Conservation (phyloP, 495 filamentous ascomycete species). For the Hyaloscypha bicolor region DNA sequence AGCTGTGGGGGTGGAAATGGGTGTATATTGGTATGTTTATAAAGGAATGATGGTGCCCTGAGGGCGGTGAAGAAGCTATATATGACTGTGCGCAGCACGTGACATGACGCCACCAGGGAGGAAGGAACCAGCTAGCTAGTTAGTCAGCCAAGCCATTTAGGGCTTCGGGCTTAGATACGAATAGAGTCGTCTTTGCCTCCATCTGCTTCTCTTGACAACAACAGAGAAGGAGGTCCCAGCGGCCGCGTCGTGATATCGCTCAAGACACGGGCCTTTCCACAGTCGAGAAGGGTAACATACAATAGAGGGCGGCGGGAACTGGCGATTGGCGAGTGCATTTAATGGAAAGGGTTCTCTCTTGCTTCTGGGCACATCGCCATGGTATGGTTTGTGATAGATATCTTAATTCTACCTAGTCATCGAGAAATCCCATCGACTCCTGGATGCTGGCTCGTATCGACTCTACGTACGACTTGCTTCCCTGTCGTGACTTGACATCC, state of each 20-base stretch:
- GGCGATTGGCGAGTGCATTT: not conserved
- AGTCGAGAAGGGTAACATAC: not conserved
- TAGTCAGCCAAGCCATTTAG: too few relatives aligned
- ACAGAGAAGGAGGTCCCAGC: not conserved
- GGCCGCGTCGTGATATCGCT: constrained; percentile 1
- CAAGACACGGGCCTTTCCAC: not conserved
- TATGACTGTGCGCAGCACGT: too few relatives aligned
- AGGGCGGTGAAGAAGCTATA: too few relatives aligned
- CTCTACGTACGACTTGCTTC: constrained; percentile 1
- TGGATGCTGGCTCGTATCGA: constrained; percentile 2
- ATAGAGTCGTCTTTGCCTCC: too few relatives aligned
- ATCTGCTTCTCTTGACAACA: too few relatives aligned
- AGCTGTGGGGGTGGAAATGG: too few relatives aligned
- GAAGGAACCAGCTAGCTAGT: too few relatives aligned
- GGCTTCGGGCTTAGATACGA: too few relatives aligned
- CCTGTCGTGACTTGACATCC: constrained; percentile 2
- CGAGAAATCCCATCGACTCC: not conserved
- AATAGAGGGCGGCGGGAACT: constrained; percentile 1
- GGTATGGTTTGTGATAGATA: not conserved
- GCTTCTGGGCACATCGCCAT: constrained; percentile 2
- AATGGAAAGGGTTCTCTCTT: constrained; percentile 1
- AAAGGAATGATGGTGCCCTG: too few relatives aligned
- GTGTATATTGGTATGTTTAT: too few relatives aligned
- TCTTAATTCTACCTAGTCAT: not conserved
- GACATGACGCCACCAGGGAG: too few relatives aligned